phyloP scores from a whole-genome alignment of 352 stramenopile genomes.

The Pythium guiyangense region DNA sequence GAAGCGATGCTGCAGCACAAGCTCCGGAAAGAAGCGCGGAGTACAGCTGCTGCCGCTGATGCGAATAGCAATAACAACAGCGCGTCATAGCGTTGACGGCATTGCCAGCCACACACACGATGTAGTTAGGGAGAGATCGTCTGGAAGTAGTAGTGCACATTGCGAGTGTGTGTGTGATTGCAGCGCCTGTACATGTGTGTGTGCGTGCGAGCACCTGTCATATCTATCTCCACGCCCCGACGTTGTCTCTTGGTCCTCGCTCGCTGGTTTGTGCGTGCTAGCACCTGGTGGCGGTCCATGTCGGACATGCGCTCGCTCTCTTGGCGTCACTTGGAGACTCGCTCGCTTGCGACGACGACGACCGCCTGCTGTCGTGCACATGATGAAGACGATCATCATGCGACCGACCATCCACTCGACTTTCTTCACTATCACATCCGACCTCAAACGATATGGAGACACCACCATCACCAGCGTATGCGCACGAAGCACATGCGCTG shows the following conservation, averaged over 20 bases:
- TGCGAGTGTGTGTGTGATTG: not conserved
- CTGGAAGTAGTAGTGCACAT: not conserved
- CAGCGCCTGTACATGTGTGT: not conserved
- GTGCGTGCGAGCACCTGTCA: not conserved
- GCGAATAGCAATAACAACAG: not conserved
- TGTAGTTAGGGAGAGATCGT: not conserved
- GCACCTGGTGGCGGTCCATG: no score
- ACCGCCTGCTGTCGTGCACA: no score
- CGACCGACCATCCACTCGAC: not conserved
- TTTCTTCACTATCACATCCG: no score
- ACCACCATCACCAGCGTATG: not conserved
- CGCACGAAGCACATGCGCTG: conserved; percentile 6
- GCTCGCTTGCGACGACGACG: no score
- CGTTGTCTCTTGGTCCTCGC: not conserved
- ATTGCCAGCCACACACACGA: not conserved
- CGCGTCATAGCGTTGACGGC: not conserved
- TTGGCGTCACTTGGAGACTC: no score
- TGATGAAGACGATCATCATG: not conserved
- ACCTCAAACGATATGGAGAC: not conserved
- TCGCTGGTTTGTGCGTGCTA: no score
- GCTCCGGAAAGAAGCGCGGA: conserved; percentile 41
- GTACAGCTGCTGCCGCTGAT: not conserved
- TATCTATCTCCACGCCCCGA: not conserved
- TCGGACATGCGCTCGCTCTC: no score
- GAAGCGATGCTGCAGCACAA: conserved; percentile 53